Evolutionary conservation across 2,329 filamentous ascomycete genomes (phyloP).

Genomic region (Tolypocladium amazonense): DNA sequence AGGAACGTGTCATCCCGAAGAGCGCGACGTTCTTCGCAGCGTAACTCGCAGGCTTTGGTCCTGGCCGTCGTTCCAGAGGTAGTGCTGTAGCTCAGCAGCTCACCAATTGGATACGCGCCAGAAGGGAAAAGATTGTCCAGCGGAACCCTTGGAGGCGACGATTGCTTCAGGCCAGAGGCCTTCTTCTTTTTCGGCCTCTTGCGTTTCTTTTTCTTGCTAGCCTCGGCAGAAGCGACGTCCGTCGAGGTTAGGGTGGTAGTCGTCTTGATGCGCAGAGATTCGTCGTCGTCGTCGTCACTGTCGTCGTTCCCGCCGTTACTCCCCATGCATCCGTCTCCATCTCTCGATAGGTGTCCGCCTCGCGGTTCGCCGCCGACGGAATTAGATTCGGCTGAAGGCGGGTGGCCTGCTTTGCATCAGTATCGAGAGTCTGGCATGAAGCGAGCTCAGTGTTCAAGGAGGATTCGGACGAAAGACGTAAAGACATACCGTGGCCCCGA

Average conservation of each 20-base stretch:
- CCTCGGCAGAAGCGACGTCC: neutral
- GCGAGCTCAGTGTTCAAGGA: neutral
- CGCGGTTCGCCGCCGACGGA: conserved; percentile 28
- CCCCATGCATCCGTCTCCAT: conserved; percentile 30
- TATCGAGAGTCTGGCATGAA: neutral
- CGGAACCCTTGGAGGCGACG: conserved; percentile 21
- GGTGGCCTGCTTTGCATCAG: conserved; percentile 9
- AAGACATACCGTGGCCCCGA: conserved; percentile 1
- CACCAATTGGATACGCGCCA: conserved; percentile 16
- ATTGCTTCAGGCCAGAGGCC: conserved; percentile 12
- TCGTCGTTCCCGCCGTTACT: conserved; percentile 16
- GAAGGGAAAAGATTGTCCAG: conserved; percentile 18
- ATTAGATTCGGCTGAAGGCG: conserved; percentile 10
- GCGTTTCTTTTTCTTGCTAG: conserved; percentile 13
- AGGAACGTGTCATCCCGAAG: conserved; percentile 45
- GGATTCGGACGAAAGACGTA: neutral
- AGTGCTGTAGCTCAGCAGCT: conserved; percentile 13
- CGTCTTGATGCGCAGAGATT: conserved; percentile 7
- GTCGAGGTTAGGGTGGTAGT: conserved; percentile 11
- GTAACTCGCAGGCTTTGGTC: neutral
- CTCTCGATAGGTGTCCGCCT: conserved; percentile 26
- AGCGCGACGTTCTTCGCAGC: conserved; percentile 10
- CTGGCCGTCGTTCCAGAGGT: neutral
- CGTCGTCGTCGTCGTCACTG: conserved; percentile 12
- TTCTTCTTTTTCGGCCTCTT: conserved; percentile 18